phyloP scores from a whole-genome alignment of 2,329 filamentous ascomycete genomes.

The Diaporthe aspalathi region DNA sequence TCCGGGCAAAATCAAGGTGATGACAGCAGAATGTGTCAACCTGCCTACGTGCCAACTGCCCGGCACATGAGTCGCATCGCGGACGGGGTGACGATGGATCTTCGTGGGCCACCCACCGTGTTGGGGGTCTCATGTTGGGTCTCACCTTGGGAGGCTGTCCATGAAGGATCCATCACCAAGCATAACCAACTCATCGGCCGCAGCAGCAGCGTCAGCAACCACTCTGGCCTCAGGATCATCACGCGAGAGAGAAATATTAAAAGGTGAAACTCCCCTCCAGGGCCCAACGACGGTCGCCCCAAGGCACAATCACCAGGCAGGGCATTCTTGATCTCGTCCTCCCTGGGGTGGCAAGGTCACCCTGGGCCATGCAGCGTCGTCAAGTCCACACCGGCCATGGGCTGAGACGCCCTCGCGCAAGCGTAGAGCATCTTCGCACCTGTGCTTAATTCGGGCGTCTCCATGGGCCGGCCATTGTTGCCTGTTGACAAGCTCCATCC shows the following conservation, averaged over 20 bases:
- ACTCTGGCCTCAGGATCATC: constrained; percentile 12
- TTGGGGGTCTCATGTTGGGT: constrained; percentile 20
- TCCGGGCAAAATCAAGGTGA: constrained; percentile 28
- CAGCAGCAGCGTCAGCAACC: not conserved
- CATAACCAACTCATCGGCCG: not conserved
- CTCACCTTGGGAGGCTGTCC: constrained; percentile 2
- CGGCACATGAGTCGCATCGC: constrained; percentile 26
- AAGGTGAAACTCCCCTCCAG: constrained; percentile 30
- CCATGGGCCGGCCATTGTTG: not conserved
- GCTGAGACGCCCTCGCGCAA: not conserved
- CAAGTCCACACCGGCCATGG: not conserved
- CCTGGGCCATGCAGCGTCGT: constrained; percentile 7
- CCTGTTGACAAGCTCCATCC: not conserved
- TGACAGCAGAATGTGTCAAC: constrained; percentile 26
- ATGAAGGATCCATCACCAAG: not conserved
- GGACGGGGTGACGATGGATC: constrained; percentile 1
- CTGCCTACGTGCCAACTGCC: not conserved
- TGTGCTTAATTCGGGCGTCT: not conserved
- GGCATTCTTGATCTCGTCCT: not conserved
- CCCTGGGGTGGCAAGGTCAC: constrained; percentile 10
- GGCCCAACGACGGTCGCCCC: constrained; percentile 6
- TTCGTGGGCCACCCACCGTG: not conserved
- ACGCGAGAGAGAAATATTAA: not conserved
- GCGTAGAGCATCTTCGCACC: not conserved
- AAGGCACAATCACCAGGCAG: constrained; percentile 3